Conservation (phyloP, 345 rosid genomes). For the Euphorbia pulcherrima region DNA sequence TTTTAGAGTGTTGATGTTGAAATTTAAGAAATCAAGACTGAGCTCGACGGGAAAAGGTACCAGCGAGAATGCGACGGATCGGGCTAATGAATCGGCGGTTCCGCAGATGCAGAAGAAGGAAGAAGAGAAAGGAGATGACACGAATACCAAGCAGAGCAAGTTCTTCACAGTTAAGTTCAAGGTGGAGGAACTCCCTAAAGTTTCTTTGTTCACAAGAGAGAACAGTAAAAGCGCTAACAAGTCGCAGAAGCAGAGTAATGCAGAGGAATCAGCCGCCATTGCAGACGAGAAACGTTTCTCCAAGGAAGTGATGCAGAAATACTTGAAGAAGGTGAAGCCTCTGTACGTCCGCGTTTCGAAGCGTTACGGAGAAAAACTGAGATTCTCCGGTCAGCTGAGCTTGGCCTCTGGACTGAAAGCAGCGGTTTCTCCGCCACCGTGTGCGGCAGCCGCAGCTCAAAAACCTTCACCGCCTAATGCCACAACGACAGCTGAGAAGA, state of each 20-base stretch:
- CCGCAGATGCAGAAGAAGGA: slow-evolving; percentile 16
- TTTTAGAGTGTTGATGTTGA: slow-evolving; percentile 69
- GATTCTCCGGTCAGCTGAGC: slow-evolving; percentile 50
- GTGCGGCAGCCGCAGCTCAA: slow-evolving; percentile 16
- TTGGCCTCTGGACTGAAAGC: slow-evolving; percentile 26
- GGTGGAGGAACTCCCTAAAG: slow-evolving; percentile 66
- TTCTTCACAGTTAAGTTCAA: slow-evolving; percentile 62
- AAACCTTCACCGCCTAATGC: slow-evolving; percentile 20
- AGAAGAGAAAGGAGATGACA: slow-evolving; percentile 25
- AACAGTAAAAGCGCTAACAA: slow-evolving; percentile 37
- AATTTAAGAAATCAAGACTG: slow-evolving; percentile 58
- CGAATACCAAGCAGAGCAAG: slow-evolving; percentile 28
- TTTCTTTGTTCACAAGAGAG: slow-evolving; percentile 69
- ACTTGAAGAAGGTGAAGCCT: slow-evolving; percentile 85
- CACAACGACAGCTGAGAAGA: slow-evolving; percentile 19
- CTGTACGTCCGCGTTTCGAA: slow-evolving; percentile 78
- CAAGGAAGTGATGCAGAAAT: slow-evolving; percentile 67
- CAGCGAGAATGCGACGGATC: slow-evolving; percentile 2
- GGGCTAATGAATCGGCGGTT: slow-evolving; percentile 1
- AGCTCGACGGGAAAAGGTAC: slow-evolving; percentile 21
- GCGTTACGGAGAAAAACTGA: slow-evolving; percentile 63
- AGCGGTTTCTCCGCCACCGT: slow-evolving; percentile 11
- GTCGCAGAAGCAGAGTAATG: slow-evolving; percentile 33
- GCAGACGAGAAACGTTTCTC: slow-evolving; percentile 42
- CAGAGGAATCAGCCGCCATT: slow-evolving; percentile 21